Evolutionary conservation across 257 asterid genomes (phyloP), one percentile per base, ranked within the genome.

Genomic region (Marsdenia floribunda): DNA sequence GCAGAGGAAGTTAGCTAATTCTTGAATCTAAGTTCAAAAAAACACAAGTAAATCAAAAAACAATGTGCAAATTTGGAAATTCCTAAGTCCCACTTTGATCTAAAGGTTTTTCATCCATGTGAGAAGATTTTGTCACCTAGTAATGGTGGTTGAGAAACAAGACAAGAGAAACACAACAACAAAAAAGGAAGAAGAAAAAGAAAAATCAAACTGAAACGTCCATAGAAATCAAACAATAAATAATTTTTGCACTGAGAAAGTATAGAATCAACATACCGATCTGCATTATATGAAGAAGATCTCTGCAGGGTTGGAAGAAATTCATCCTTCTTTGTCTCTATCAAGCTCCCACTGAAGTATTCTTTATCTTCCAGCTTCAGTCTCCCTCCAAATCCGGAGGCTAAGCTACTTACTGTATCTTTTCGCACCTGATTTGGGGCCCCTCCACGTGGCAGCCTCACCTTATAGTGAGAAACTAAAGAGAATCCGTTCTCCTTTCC

Each of bases 211-310:
- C 9, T 29, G 13, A 35, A 63, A 65, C 0, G 70, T 65, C 70
- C 69, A 38, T 2, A 65, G 70, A 38, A 65, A 65, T 65, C 49
- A 65, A 64, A 64, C 70, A 64, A 64, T 26, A 33, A 63, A 15
- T 21, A 63, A 15, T 7, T 29, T 1, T 63, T 6, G 7, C 40
- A 63, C 6, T 0, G 16, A 7, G 16, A 16, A 6, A 35, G 42
- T 15, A 63, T 63, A 2, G 58, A 38, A 22, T 42, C 49, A 44
- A 80, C 85, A 84, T 75, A 88, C 86, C 97, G 85, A 75, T 82
- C 92, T 15, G 91, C 95, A 75, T 83, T 88, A 88, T 86, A 93
- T n/a, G 98, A 93, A 67, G 85, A 85, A 74, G 96, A 93, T 78
- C 95, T 87, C 74, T 87, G 89, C 37, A 91, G 76, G 72, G 72